Conservation (phyloP, 192 early-diverging fungal genomes). For the Coemansia sp. region DNA sequence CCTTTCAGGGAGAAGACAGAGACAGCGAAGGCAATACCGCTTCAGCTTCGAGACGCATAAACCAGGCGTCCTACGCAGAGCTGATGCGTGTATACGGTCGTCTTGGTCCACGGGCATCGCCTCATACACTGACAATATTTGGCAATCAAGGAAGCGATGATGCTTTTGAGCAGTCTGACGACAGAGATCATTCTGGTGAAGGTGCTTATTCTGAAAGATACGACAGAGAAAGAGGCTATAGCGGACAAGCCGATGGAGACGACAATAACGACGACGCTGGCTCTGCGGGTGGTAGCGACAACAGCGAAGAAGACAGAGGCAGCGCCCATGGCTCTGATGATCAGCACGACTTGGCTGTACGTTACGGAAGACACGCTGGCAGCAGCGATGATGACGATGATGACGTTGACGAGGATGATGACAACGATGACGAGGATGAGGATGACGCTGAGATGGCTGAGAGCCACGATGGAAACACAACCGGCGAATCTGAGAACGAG, state of each 20-base stretch:
- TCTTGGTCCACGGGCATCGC: slow-evolving; percentile 1
- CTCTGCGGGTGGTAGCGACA: slow-evolving; percentile 2
- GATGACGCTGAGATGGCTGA: slow-evolving; percentile 8
- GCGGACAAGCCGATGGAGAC: not conserved
- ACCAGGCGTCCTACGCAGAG: slow-evolving; percentile 7
- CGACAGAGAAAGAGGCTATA: slow-evolving; percentile 3
- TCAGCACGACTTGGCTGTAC: not conserved
- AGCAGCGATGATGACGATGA: slow-evolving; percentile 13
- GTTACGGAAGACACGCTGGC: not conserved
- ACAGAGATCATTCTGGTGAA: not conserved
- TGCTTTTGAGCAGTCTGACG: slow-evolving; percentile 5
- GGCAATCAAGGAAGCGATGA: not conserved
- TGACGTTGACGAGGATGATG: slow-evolving; percentile 18
- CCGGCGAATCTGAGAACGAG: slow-evolving; percentile 10
- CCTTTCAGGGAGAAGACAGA: not conserved
- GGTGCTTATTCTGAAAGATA: slow-evolving; percentile 5
- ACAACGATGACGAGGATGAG: slow-evolving; percentile 7
- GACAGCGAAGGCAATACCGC: not conserved
- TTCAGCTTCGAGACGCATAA: not conserved
- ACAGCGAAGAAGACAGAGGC: slow-evolving; percentile 12
- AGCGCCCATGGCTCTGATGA: not conserved
- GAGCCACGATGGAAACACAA: slow-evolving; percentile 1
- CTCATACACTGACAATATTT: not conserved
- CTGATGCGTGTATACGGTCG: slow-evolving; percentile 9
- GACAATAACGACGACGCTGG: not conserved